These are phyloP conservation scores for Ceratocystis cubensis DNA, from an alignment of 2,329 filamentous ascomycete genomes.

Conservation along the genomic window DNA sequence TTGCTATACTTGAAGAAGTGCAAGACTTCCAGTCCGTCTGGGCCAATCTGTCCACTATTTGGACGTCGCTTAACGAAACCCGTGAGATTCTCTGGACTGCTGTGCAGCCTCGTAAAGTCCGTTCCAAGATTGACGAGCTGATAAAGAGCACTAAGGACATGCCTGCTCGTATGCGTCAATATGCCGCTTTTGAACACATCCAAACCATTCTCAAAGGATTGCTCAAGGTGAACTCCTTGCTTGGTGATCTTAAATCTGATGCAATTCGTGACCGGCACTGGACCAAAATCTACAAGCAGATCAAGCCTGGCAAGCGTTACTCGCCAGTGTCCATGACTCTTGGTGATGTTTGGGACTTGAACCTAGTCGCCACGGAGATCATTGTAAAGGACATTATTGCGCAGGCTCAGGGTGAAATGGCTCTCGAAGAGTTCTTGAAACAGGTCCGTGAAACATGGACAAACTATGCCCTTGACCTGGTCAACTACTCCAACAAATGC, in stretches of 20 bases:
- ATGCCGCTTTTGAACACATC: constrained; percentile 98
- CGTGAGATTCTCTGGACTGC: constrained; percentile 89
- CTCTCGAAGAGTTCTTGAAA: constrained; percentile 90
- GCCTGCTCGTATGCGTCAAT: constrained; percentile 97
- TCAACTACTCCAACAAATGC: constrained; percentile 97
- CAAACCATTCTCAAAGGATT: constrained; percentile 80
- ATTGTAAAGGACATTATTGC: constrained; percentile 87
- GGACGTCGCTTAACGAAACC: constrained; percentile 89
- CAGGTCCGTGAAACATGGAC: constrained; percentile 96
- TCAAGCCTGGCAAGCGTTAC: constrained; percentile 87
- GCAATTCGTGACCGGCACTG: constrained; percentile 93
- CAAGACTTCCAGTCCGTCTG: constrained; percentile 98
- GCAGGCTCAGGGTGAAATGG: constrained; percentile 96
- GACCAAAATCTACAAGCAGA: constrained; percentile 92
- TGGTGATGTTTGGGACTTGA: constrained; percentile 97
- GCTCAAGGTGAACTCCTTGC: constrained; percentile 77
- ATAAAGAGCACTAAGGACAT: constrained; percentile 99
- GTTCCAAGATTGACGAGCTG: constrained; percentile 75
- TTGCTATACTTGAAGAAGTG: constrained; percentile 84
- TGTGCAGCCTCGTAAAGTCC: constrained; percentile 85
- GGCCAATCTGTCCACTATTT: constrained; percentile 89
- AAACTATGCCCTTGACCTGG: constrained; percentile 83
- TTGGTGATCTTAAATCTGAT: constrained; percentile 88
- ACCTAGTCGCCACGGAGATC: constrained; percentile 72
- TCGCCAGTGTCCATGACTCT: constrained; percentile 89